These are phyloP conservation scores for Aaosphaeria pasadenensis DNA, from an alignment of 2,329 filamentous ascomycete genomes.

Conservation along the genomic window DNA sequence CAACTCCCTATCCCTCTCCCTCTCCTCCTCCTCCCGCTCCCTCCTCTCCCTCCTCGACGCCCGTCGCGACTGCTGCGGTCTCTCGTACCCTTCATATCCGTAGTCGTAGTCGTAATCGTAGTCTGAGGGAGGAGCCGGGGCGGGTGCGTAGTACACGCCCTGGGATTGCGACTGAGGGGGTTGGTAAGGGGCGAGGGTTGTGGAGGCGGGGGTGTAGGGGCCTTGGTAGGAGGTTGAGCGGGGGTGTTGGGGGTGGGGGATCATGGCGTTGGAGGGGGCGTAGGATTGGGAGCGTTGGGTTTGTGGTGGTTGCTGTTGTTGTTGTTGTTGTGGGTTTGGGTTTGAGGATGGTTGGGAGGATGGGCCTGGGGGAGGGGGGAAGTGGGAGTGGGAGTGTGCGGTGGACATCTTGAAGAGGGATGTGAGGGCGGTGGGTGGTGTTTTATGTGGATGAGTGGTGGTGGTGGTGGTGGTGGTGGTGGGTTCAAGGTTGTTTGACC, in stretches of 20 bases:
- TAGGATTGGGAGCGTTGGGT: background rate
- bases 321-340: background rate
- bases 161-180: background rate
- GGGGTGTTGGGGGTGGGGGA: background rate
- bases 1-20: conserved; percentile 8
- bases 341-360: background rate
- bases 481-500: too few relatives aligned
- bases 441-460: too few relatives aligned
- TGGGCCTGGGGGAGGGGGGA: background rate
- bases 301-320: background rate
- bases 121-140: conserved; percentile 5
- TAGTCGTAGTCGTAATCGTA: conserved; percentile 10
- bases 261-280: background rate
- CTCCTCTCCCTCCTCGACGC: too few relatives aligned
- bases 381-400: too few relatives aligned
- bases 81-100: background rate
- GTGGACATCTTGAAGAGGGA: too few relatives aligned
- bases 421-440: too few relatives aligned
- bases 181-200: background rate
- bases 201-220: background rate
- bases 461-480: too few relatives aligned
- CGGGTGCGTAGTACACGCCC: background rate
- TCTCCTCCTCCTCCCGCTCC: background rate
- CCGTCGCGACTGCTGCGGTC: too few relatives aligned
- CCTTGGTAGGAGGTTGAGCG: background rate